A percentile compares a stretch with the other conserved stretches of the same genome.
phyloP scores from a whole-genome alignment of 345 rosid species.

The Melaleuca quinquenervia region DNA sequence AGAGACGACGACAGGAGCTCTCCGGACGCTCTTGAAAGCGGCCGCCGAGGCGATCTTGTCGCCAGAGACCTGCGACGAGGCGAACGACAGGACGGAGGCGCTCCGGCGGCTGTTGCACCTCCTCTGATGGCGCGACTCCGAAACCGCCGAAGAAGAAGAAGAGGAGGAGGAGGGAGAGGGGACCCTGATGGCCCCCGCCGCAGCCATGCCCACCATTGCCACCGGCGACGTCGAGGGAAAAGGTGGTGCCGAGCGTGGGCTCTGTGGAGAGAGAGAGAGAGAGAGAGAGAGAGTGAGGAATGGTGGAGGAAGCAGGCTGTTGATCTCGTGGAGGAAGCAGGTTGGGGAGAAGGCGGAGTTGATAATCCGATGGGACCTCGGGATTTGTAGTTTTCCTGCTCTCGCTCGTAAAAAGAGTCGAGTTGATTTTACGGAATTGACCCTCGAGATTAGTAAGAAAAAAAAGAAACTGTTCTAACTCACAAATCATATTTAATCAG shows the following conservation, averaged over 20 bases:
- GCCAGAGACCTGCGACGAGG: conserved; percentile 40
- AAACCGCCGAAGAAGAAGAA: neutral
- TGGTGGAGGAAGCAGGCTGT: neutral
- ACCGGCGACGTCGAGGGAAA: neutral
- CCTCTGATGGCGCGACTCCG: neutral
- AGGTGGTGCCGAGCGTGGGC: neutral
- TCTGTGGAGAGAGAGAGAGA: neutral
- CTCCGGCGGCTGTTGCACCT: neutral
- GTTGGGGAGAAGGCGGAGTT: neutral
- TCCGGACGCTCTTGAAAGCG: neutral
- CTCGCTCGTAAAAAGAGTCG: neutral
- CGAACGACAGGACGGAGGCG: conserved; percentile 29
- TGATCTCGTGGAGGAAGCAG: neutral
- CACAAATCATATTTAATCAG: neutral
- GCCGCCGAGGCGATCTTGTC: conserved; percentile 14
- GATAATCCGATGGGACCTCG: neutral
- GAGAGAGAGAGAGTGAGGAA: neutral
- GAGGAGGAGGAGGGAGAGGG: neutral
- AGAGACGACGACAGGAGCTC: conserved; percentile 38
- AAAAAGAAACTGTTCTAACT: no score
- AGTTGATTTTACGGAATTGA: neutral
- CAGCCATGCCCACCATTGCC: conserved; percentile 47
- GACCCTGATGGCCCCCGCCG: conserved; percentile 16
- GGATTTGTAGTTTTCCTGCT: neutral
- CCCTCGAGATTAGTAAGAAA: neutral